A percentile compares a stretch with the other conserved stretches of the same genome.
These are phyloP conservation scores for Hypoxylon sp. DNA, from an alignment of 2,329 filamentous ascomycete genomes.

Conservation along the genomic window DNA sequence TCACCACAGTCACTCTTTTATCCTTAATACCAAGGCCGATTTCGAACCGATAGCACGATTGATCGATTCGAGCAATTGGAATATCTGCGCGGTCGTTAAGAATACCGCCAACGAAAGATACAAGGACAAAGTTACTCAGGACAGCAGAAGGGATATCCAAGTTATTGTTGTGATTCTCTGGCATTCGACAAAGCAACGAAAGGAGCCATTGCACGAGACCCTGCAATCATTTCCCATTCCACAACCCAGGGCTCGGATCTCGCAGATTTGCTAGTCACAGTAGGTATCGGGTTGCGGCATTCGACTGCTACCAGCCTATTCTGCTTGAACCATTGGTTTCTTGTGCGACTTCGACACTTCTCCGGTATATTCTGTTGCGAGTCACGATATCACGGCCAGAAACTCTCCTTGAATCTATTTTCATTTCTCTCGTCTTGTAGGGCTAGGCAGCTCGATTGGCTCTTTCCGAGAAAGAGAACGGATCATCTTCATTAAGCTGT, in stretches of 20 bases:
- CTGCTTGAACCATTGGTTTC: conserved; percentile 50
- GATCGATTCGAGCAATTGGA: conserved; percentile 17
- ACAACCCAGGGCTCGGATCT: conserved; percentile 36
- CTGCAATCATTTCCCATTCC: conserved; percentile 43
- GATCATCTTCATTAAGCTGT: conserved; percentile 40
- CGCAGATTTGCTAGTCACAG: conserved; percentile 34
- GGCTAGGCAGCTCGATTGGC: conserved; percentile 23
- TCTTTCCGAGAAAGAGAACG: conserved; percentile 41
- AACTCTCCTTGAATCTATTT: conserved; percentile 31
- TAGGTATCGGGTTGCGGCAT: conserved; percentile 49
- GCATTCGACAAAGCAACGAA: conserved; percentile 30
- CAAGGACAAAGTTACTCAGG: conserved; percentile 6
- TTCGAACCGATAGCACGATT: conserved; percentile 16
- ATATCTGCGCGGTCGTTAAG: conserved; percentile 8
- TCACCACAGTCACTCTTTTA: conserved; percentile 47
- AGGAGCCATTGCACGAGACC: conserved; percentile 30
- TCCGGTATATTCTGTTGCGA: conserved; percentile 15
- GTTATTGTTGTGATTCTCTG: conserved; percentile 25
- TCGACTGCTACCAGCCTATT: conserved; percentile 49
- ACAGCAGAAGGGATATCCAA: neutral
- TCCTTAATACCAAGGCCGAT: conserved; percentile 10
- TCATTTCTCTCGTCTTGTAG: conserved; percentile 28
- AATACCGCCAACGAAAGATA: conserved; percentile 7
- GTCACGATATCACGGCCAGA: conserved; percentile 15
- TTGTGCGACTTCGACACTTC: conserved; percentile 41